Base-by-base conservation (phyloP, 2,329 filamentous ascomycete genomes). In the Ophiostoma australiae region DNA sequence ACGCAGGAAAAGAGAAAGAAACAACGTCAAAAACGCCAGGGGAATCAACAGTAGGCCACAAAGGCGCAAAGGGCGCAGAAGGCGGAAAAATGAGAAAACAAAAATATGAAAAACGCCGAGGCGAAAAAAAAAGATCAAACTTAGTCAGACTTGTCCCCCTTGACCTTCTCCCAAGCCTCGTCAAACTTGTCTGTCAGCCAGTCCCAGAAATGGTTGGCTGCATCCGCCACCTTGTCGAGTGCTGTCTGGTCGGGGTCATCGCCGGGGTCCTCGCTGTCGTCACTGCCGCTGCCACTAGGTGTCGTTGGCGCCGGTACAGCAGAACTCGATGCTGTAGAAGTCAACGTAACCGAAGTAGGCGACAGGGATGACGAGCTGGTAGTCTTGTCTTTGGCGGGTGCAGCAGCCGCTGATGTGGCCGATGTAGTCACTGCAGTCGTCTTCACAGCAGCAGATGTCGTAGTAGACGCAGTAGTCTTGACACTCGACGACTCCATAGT, bases 111-210 rank as follows among this genome's bases (percentile, higher is more conserved):
- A 69, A 63, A 33, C 31, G 4, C n/a, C 3, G 39, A 39, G 37
- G 37, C 10, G 6, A 39, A 41, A 41, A 10, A 41, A 41, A 13
- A 41, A 41, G 3, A 11, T 11, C 13, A 37, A 1, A 67, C n/a
- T 15, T 23, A 35, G 7, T 44, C 66, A 61, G n/a, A 58, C 67
- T 41, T 68, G 48, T 72, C 66, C 2, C 76, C 74, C 33, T 75
- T 80, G 23, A 85, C 78, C 74, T 84, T 83, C 52, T 80, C 78
- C 84, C 83, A 85, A 31, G 82, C 78, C 44, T 82, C 77, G 41
- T 78, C 79, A 15, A 86, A 76, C 73, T 85, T 82, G 48, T 81
- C 82, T 2, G 80, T 82, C 15, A 87, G 74, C 85, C 85, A 87
- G 68, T 84, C 79, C 83, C 84, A 86, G 44, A 83, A 79, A 4